Evolutionary conservation across 805 yeast genomes (phyloP).

Genomic region (Candida awuae): DNA sequence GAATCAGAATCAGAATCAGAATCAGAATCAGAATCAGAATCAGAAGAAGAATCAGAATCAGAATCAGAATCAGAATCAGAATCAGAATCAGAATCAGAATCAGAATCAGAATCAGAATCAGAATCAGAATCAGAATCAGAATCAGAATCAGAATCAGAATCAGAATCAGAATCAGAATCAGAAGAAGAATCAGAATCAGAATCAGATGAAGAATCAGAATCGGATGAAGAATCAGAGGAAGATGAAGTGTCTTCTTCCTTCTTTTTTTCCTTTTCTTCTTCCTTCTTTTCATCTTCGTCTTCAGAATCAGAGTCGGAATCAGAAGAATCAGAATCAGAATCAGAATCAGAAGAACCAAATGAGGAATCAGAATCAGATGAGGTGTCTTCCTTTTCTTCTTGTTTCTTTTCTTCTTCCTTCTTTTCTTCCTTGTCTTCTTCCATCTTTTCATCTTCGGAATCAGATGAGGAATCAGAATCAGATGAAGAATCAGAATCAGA

Average conservation of each 20-base stretch:
- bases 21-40: slow-evolving; percentile 10
- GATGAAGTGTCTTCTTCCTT: slow-evolving; percentile 6
- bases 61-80: slow-evolving; percentile 13
- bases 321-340: slow-evolving; percentile 14
- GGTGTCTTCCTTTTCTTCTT: slow-evolving; percentile 13
- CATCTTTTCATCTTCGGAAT: too few species aligned
- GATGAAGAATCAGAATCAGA: slow-evolving; percentile 9
- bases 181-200: slow-evolving; percentile 9
- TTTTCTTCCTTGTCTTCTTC: slow-evolving; percentile 11
- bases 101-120: slow-evolving; percentile 10
- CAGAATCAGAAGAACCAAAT: slow-evolving; percentile 9
- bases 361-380: slow-evolving; percentile 5
- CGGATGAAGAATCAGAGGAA: slow-evolving; percentile 9
- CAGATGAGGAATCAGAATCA: slow-evolving; percentile 7
- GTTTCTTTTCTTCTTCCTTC: slow-evolving; percentile 2
- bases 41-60: slow-evolving; percentile 4
- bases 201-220: slow-evolving; percentile 5
- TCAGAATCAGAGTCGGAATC: slow-evolving; percentile 10
- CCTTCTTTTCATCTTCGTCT: slow-evolving; percentile 6
- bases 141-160: slow-evolving; percentile 18
- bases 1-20: slow-evolving; percentile 17
- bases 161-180: slow-evolving; percentile 15
- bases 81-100: slow-evolving; percentile 17
- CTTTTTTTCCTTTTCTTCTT: slow-evolving; percentile 10
- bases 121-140: slow-evolving; percentile 15